Evolutionary conservation across 2,329 filamentous ascomycete genomes (phyloP).

Genomic region (Ilyonectria destructans): DNA sequence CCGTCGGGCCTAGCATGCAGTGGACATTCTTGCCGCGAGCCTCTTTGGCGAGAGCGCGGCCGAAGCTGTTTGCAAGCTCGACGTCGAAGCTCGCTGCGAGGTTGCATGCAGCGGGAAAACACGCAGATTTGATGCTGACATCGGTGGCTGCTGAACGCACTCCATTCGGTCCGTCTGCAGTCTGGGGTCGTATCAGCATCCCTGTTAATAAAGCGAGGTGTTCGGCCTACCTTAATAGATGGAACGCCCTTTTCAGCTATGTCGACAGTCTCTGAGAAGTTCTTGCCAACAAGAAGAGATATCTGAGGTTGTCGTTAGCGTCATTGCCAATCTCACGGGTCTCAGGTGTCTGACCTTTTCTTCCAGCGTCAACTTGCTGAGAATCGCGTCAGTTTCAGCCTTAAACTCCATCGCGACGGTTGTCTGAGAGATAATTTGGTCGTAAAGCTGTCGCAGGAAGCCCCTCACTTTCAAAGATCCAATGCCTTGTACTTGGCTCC

Average conservation of each 20-base stretch:
- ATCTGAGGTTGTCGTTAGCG: constrained; percentile 26
- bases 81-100: constrained; percentile 76
- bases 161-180: constrained; percentile 55
- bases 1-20: constrained; percentile 78
- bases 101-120: constrained; percentile 52
- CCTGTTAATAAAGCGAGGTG: fast-evolving
- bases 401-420: constrained; percentile 26
- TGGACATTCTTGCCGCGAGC: constrained; percentile 75
- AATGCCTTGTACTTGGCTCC: not conserved
- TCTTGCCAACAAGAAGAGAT: constrained; percentile 42
- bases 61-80: constrained; percentile 70
- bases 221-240: constrained; percentile 35
- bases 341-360: constrained; percentile 35
- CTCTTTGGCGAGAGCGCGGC: constrained; percentile 72
- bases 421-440: not conserved
- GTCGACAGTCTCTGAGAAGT: constrained; percentile 45
- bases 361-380: constrained; percentile 37
- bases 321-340: not conserved
- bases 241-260: constrained; percentile 41
- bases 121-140: constrained; percentile 51
- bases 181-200: constrained; percentile 19
- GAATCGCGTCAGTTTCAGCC: constrained; percentile 30
- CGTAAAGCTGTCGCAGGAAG: not conserved
- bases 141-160: constrained; percentile 53
- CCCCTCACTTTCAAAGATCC: not conserved